Evolutionary conservation across 2,329 filamentous ascomycete species (phyloP).

Genomic region (Teratosphaeria gauchensis): DNA sequence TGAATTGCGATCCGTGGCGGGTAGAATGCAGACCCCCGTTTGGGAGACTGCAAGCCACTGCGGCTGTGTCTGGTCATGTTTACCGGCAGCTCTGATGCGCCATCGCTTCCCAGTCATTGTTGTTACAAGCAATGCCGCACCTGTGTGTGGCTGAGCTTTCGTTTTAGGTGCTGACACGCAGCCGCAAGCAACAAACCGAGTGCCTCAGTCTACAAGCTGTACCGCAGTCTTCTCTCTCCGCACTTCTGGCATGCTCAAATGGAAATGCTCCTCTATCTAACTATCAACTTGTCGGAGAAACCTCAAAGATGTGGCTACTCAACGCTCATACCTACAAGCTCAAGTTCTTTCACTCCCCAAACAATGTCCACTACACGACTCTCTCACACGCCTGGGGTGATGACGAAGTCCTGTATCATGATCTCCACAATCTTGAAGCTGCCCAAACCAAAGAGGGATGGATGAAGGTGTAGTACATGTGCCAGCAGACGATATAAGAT

Average conservation of each 20-base stretch:
- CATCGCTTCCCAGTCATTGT: too few relatives aligned
- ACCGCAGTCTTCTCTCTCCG: too few relatives aligned
- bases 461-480: not conserved
- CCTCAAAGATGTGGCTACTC: not conserved
- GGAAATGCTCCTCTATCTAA: not conserved
- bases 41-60: not conserved
- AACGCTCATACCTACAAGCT: not conserved
- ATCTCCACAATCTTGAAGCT: not conserved
- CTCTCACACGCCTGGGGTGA: slow-evolving; percentile 10
- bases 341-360: not conserved
- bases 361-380: slow-evolving; percentile 6
- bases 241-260: too few relatives aligned
- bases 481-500: not conserved
- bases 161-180: too few relatives aligned
- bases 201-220: too few relatives aligned
- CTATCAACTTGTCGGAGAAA: too few relatives aligned
- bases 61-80: not conserved
- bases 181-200: too few relatives aligned
- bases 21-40: too few relatives aligned
- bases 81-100: not conserved
- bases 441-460: not conserved
- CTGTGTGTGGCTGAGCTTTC: too few relatives aligned
- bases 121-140: too few relatives aligned
- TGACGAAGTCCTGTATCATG: slow-evolving; percentile 9
- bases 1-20: not conserved